Evolutionary conservation across 192 early-diverging fungal genomes (phyloP), one percentile per base, ranked within the genome.

Genomic region (Linnemannia zychae): DNA sequence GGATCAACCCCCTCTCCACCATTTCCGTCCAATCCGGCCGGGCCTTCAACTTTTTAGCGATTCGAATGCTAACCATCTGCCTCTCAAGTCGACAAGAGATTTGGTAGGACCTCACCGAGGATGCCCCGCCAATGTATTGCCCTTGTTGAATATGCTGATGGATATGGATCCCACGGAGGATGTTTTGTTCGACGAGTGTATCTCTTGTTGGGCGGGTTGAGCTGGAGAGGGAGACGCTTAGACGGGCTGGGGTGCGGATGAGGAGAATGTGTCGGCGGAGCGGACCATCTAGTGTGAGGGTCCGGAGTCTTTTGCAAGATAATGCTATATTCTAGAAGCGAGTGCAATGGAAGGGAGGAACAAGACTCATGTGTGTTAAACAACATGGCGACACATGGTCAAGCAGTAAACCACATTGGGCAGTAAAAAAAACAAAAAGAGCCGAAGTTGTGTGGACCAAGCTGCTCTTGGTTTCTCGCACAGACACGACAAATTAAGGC

Each of bases 201-300:
- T 83, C 81, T 3, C 81, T 70, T 18, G 75, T 74, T n/a, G 81
- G 81, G 1, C 81, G 81, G 28, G 67, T 31, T 1, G 66, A 71
- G 13, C 28, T 63, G 22, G 28, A 31, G 37, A 83, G 71, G 17
- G 67, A 83, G 36, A 76, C 77, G 12, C 73, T 50, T 13, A 83
- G 81, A 3, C 81, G 75, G 31, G 81, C 81, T 6, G 81, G 81
- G 1, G 71, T 83, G 12, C 81, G 81, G 52, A 71, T 83, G 36
- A 83, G 75, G 24, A 83, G 75, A n/a, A 83, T 83, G 38, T 83
- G 81, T 3, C 81, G 75, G 33, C 81, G 81, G 1, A 83, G 52
- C 6, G 75, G 81, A 2, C 81, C 81, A 16, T 83, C 81, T 71
- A 83, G 37, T 17, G 75, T 48, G 52, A 83, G 33, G 13, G 28